A percentile compares a stretch with the other conserved stretches of the same genome.
Conservation (phyloP, 352 stramenopile genomes). For the Pythium myriotylum region DNA sequence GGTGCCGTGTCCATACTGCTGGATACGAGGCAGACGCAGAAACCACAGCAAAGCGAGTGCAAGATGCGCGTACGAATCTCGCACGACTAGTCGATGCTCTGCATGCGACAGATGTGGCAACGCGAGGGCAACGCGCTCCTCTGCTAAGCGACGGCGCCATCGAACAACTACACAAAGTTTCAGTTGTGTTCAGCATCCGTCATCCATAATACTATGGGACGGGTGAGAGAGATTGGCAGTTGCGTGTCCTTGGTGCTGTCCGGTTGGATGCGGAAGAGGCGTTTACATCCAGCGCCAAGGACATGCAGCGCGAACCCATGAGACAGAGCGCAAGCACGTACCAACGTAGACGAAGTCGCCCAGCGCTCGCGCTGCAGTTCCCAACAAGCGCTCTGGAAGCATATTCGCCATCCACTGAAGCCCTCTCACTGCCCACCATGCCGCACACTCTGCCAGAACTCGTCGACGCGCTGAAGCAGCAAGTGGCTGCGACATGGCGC, state of each 20-base stretch:
- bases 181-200: neutral
- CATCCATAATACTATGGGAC: neutral
- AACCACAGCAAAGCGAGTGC: constrained; percentile 49
- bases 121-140: constrained; percentile 35
- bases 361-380: constrained; percentile 30
- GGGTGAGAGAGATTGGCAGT: constrained; percentile 6
- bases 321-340: constrained; percentile 24
- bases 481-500: constrained; percentile 18
- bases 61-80: constrained; percentile 38
- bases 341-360: constrained; percentile 55
- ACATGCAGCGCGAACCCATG: neutral
- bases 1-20: constrained; percentile 15
- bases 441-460: constrained; percentile 50
- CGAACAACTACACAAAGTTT: constrained; percentile 41
- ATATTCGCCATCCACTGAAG: constrained; percentile 35
- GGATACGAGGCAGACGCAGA: constrained; percentile 38
- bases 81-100: constrained; percentile 26
- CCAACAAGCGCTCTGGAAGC: constrained; percentile 41
- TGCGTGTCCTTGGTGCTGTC: constrained; percentile 1
- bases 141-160: constrained; percentile 43
- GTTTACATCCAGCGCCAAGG: constrained; percentile 1
- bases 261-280: constrained; percentile 16
- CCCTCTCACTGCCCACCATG: constrained; percentile 35
- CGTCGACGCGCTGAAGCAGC: constrained; percentile 32
- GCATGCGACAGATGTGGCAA: constrained; percentile 21